Evolutionary conservation across 495 filamentous ascomycete species (phyloP), one percentile per base, ranked within the genome.

Genomic region (Corynascus novoguineensis): DNA sequence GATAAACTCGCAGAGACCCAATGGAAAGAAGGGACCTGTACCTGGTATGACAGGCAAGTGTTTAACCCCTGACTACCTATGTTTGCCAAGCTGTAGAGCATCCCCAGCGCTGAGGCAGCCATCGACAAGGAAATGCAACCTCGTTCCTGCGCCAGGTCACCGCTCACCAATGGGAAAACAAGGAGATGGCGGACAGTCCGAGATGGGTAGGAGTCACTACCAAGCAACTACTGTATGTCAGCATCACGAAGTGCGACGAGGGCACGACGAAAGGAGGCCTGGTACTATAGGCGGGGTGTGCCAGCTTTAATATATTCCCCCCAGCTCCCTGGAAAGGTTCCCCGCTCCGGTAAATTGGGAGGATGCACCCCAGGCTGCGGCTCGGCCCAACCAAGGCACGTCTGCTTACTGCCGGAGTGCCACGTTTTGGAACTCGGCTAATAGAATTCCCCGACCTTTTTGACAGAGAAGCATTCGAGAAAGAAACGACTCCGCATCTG

Each of bases 331-430:
- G 52, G 46, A 14, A 29, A 22, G 25, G 45, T 60, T 51, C 47
- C 45, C 52, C 58, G 51, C 45, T 40, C 51, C 12, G 14, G 6
- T 56, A 55, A 3, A 60, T 60, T 60, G 52, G 9, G n/a, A 44
- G 11, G 27, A 44, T 50, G 52, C 38, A 28, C 45, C 50, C 31
- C 48, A 42, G 60, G 53, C 24, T n/a, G 55, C 54, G 60, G 34
- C 22, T 58, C 58, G 54, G 58, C n/a, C n/a, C n/a, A n/a, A 38
- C 54, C 61, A 49, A 64, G 49, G 42, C 57, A 38, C 28, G 50
- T 27, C 29, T 56, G 19, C 32, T 35, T 31, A 29, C 56, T 32
- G 29, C n/a, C n/a, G n/a, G n/a, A n/a, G n/a, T n/a, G n/a, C 38
- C 52, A 55, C 32, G 25, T 45, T 46, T 45, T 25, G 28, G 8